phyloP scores from a whole-genome alignment of 164 flowering plant genomes.

The Euptelea pleiosperma region DNA sequence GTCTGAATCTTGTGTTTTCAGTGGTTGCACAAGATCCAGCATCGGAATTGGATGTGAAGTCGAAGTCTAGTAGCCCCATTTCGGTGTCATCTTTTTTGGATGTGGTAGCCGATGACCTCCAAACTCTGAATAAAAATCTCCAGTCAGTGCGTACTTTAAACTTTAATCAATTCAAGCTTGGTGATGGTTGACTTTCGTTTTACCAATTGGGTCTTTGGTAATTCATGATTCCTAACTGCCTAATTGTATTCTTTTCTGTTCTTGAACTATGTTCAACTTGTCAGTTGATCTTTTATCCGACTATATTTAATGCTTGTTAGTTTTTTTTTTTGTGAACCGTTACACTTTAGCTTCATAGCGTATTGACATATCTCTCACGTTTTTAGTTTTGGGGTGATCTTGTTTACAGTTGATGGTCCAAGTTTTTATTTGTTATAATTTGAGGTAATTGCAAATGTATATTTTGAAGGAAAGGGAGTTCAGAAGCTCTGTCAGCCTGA shows the following conservation, averaged over 20 bases:
- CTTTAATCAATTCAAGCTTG: neutral
- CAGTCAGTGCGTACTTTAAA: constrained; percentile 51
- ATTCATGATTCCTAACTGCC: neutral
- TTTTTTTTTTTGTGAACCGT: too few relatives aligned
- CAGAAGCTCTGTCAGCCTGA: too few relatives aligned
- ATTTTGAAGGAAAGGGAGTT: too few relatives aligned
- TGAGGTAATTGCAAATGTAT: too few relatives aligned
- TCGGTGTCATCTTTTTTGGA: constrained; percentile 63
- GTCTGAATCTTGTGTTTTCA: constrained; percentile 17
- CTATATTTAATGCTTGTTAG: too few relatives aligned
- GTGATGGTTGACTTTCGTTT: neutral
- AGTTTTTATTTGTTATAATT: too few relatives aligned
- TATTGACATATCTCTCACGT: too few relatives aligned
- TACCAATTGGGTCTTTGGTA: neutral
- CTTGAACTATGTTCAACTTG: neutral
- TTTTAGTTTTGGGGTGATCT: too few relatives aligned
- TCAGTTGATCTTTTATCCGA: neutral
- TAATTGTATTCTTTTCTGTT: neutral
- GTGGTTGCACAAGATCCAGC: constrained; percentile 44
- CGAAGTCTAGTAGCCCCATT: constrained; percentile 32
- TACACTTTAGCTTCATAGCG: too few relatives aligned
- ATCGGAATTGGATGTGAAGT: constrained; percentile 35
- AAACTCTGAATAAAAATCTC: constrained; percentile 65
- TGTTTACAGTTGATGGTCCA: too few relatives aligned
- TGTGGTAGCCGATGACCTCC: constrained; percentile 80